phyloP scores from a whole-genome alignment of 192 early-diverging fungal species.

The Chytriomyces sp. region DNA sequence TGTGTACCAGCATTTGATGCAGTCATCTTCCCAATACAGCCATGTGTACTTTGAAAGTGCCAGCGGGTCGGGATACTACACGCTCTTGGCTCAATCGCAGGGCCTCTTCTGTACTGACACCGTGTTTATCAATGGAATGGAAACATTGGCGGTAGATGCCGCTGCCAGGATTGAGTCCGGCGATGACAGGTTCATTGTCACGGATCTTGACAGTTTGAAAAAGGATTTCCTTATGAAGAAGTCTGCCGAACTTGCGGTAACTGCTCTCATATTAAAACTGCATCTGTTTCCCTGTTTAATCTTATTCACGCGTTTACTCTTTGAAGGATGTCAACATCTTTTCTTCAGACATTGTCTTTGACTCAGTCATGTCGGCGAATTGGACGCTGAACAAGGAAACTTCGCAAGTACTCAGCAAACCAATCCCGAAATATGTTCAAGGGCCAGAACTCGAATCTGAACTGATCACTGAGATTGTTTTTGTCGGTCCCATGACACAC shows the following conservation, averaged over 20 bases:
- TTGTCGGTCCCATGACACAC: slow-evolving; percentile 41
- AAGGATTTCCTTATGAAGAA: slow-evolving; percentile 35
- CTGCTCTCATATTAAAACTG: background rate
- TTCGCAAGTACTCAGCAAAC: slow-evolving; percentile 20
- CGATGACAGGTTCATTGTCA: slow-evolving; percentile 1
- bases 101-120: slow-evolving; percentile 42
- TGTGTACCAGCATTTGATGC: slow-evolving; percentile 40
- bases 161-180: slow-evolving; percentile 24
- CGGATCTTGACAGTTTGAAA: slow-evolving; percentile 36
- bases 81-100: slow-evolving; percentile 38
- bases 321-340: slow-evolving; percentile 40
- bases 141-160: slow-evolving; percentile 16
- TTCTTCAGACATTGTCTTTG: slow-evolving; percentile 39
- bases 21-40: slow-evolving; percentile 15
- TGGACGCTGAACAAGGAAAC: slow-evolving; percentile 37
- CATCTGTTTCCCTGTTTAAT: background rate
- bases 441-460: background rate
- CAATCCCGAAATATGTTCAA: slow-evolving; percentile 18
- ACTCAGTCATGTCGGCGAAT: slow-evolving; percentile 13
- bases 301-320: background rate
- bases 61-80: slow-evolving; percentile 42
- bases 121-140: slow-evolving; percentile 40
- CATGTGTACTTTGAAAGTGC: slow-evolving; percentile 40
- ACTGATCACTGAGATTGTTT: slow-evolving; percentile 42
- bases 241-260: slow-evolving; percentile 45